A percentile compares a stretch with the other conserved stretches of the same genome.
Conservation (phyloP, 306 rosid species). For the Fragaria iinumae region DNA sequence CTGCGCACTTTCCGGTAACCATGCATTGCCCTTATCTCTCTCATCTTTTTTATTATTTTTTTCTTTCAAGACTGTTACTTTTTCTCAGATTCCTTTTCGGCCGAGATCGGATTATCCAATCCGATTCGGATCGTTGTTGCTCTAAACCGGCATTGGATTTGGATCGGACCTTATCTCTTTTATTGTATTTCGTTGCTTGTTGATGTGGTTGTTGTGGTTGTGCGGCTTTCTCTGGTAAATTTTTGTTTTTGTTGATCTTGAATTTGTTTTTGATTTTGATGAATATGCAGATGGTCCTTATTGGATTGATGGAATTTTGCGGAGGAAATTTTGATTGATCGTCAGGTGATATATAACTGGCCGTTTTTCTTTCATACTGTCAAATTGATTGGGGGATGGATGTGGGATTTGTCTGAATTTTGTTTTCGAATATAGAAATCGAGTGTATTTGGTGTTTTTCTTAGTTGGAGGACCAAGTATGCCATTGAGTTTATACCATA, state of each 20-base stretch:
- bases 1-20: conserved; percentile 39
- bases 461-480: conserved; percentile 8
- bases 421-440: conserved; percentile 11
- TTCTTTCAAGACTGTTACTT: neutral
- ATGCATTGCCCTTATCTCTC: conserved; percentile 14
- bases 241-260: conserved; percentile 13
- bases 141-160: conserved; percentile 15
- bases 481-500: conserved; percentile 15
- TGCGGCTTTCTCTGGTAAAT: neutral
- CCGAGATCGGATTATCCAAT: conserved; percentile 19
- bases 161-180: conserved; percentile 40
- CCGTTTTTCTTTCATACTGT: conserved; percentile 28
- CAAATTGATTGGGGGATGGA: conserved; percentile 20
- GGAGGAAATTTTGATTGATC: conserved; percentile 20
- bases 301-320: conserved; percentile 33
- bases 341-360: conserved; percentile 24
- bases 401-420: conserved; percentile 26
- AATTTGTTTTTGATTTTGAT: conserved; percentile 22
- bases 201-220: conserved; percentile 2
- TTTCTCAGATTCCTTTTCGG: neutral
- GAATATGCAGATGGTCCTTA: conserved; percentile 47
- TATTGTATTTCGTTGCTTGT: neutral
- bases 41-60: neutral
- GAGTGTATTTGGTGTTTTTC: neutral
- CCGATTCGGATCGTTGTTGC: conserved; percentile 12